Conservation (phyloP, 805 yeast genomes). For the Jamesozyma jinghongensis region DNA sequence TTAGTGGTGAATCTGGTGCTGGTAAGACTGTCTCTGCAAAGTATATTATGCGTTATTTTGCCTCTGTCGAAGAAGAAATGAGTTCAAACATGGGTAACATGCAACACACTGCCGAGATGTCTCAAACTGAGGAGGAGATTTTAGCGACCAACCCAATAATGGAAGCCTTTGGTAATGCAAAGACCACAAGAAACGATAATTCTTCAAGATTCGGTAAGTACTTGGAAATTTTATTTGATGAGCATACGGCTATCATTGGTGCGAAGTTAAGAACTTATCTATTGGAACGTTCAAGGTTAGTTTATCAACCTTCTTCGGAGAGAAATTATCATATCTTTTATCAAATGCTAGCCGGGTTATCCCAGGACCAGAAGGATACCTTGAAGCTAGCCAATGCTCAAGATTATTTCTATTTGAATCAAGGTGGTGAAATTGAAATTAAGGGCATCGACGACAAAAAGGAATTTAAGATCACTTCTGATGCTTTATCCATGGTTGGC, state of each 20-base stretch:
- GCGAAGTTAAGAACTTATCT: slow-evolving; percentile 90
- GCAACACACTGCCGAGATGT: slow-evolving; percentile 51
- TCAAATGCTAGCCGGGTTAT: slow-evolving; percentile 72
- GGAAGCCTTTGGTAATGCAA: slow-evolving; percentile 92
- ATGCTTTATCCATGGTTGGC: slow-evolving; percentile 75
- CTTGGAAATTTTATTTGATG: slow-evolving; percentile 79
- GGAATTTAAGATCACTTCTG: slow-evolving; percentile 68
- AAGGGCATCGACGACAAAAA: slow-evolving; percentile 71
- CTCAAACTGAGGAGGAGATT: slow-evolving; percentile 86
- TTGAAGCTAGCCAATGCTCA: slow-evolving; percentile 56
- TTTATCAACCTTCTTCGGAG: slow-evolving; percentile 84
- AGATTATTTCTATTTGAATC: slow-evolving; percentile 75
- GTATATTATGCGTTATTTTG: slow-evolving; percentile 95
- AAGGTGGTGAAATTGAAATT: slow-evolving; percentile 69
- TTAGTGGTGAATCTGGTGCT: slow-evolving; percentile 97
- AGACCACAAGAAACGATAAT: slow-evolving; percentile 81
- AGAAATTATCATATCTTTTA: slow-evolving; percentile 94
- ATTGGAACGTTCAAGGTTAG: slow-evolving; percentile 87
- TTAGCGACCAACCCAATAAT: slow-evolving; percentile 89
- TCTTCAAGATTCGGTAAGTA: slow-evolving; percentile 94
- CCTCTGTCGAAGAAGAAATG: slow-evolving; percentile 65
- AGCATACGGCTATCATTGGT: slow-evolving; percentile 72
- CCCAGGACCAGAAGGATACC: slow-evolving; percentile 40
- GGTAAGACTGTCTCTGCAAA: slow-evolving; percentile 97
- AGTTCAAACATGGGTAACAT: slow-evolving; percentile 31